Evolutionary conservation across 495 filamentous ascomycete genomes (phyloP), one percentile per base, ranked within the genome.

Genomic region (Penicillium soppii): DNA sequence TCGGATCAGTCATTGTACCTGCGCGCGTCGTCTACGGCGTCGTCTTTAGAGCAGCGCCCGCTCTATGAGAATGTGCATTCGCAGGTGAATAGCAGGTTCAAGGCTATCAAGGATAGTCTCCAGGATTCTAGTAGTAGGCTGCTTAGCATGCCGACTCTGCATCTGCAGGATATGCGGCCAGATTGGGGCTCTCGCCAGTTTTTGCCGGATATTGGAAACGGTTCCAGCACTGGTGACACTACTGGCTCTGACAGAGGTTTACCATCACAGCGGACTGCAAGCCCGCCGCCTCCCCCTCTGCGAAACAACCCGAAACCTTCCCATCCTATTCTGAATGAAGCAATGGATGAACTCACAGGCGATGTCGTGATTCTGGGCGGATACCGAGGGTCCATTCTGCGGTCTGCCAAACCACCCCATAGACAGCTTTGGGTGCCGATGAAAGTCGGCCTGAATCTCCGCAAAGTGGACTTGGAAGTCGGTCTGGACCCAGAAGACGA

Each of bases 361-460:
- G 92, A 97, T 64, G 71, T 97, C 3, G 89, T 97, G 9, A 72
- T 97, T 19, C 79, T 97, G 68, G 92, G 92, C 21, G 92, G 92
- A 2, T 97, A 96, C 68, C 79, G 92, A 44, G 92, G 92, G 7
- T 96, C 92, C 0, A 79, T 96, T 9, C 65, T 98, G 4, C 85
- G 92, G 12, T 95, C 92, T n/a, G 85, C 90, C 3, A 84, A 85
- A 41, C 81, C 89, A 0, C 89, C 89, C 0, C 80, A 91, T 50
- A 83, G 91, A 17, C 89, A 91, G 58, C 68, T 95, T 3, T 98
- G 92, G 92, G 86, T 95, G 20, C 92, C 92, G 0, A 85, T 98
- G 63, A 97, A 96, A 67, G 88, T 96, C 17, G 92, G 92, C 6
- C 67, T 98, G 38, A 96, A 95, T 51, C 81, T 98, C 25, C 85